phyloP scores from a whole-genome alignment of 176 grass and related monocot species.

The Triticum urartu region DNA sequence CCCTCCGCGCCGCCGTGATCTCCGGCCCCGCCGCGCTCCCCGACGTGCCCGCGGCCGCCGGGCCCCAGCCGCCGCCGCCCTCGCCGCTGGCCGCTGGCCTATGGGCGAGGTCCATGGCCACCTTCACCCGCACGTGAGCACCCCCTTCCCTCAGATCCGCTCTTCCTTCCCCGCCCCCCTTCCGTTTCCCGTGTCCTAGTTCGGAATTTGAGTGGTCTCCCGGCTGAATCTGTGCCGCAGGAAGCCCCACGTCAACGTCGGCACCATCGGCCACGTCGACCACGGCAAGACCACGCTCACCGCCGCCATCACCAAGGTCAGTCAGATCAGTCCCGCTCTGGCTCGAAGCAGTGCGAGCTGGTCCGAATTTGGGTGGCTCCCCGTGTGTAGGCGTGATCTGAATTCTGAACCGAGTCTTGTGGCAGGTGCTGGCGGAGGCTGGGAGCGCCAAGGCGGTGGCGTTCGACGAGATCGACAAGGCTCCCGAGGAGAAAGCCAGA shows the following conservation, averaged over 20 bases:
- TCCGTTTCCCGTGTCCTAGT: too few species aligned
- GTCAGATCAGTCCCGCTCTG: background rate
- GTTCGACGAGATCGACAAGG: conserved; percentile 98
- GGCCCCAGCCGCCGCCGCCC: background rate
- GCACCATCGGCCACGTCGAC: conserved; percentile 95
- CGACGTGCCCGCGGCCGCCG: conserved; percentile 12
- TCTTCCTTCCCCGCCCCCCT: too few species aligned
- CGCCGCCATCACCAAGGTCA: conserved; percentile 93
- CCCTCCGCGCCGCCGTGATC: conserved; percentile 35
- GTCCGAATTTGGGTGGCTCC: background rate
- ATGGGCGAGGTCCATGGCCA: conserved; percentile 88
- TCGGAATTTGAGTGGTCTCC: background rate
- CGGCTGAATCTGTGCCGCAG: conserved; percentile 43
- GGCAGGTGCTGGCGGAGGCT: conserved; percentile 70
- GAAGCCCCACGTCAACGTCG: conserved; percentile 95
- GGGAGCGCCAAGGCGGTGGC: conserved; percentile 88
- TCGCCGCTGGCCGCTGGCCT: conserved; percentile 6
- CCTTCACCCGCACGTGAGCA: conserved; percentile 91
- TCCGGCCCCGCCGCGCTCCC: conserved; percentile 17
- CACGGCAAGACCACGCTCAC: conserved; percentile 96
- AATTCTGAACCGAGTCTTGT: background rate
- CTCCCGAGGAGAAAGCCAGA: conserved; percentile 94
- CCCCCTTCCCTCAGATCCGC: background rate
- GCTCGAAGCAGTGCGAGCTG: background rate
- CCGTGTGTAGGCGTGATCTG: background rate